Conservation (phyloP, 2,329 filamentous ascomycete genomes). For the Seiridium cupressi region DNA sequence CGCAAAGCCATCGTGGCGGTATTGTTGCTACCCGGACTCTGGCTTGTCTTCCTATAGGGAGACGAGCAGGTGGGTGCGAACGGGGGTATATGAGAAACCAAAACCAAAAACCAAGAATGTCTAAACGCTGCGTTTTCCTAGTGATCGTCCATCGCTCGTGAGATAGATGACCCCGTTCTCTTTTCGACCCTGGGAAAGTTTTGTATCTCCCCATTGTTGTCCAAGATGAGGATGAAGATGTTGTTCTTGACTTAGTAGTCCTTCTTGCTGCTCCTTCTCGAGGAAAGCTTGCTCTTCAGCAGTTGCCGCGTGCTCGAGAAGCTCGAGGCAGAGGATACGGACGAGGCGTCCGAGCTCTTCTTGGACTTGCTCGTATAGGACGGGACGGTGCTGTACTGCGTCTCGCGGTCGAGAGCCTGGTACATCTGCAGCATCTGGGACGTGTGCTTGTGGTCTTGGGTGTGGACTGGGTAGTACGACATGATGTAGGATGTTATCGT, state of each 20-base stretch:
- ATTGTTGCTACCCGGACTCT: slow-evolving; percentile 3
- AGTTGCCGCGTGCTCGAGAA: slow-evolving; percentile 1
- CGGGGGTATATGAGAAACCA: background rate
- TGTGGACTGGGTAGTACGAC: background rate
- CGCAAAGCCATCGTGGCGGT: slow-evolving; percentile 2
- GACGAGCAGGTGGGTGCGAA: background rate
- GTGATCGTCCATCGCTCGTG: background rate
- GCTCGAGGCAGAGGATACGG: background rate
- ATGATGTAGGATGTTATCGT: background rate
- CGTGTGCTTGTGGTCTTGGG: background rate
- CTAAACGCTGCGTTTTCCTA: background rate
- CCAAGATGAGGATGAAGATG: too few relatives aligned
- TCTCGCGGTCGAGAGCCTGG: background rate
- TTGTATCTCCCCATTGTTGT: too few relatives aligned
- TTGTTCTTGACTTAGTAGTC: background rate
- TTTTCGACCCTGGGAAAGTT: background rate
- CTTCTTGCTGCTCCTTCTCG: background rate
- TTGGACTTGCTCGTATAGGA: background rate
- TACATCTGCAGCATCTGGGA: background rate
- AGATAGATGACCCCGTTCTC: background rate
- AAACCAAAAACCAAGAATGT: background rate
- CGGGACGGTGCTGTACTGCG: background rate
- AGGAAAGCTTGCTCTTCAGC: background rate
- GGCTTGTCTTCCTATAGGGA: background rate
- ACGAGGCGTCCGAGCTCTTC: background rate